Evolutionary conservation across 805 yeast species (phyloP).

Genomic region (Jamesozyma lodderae): DNA sequence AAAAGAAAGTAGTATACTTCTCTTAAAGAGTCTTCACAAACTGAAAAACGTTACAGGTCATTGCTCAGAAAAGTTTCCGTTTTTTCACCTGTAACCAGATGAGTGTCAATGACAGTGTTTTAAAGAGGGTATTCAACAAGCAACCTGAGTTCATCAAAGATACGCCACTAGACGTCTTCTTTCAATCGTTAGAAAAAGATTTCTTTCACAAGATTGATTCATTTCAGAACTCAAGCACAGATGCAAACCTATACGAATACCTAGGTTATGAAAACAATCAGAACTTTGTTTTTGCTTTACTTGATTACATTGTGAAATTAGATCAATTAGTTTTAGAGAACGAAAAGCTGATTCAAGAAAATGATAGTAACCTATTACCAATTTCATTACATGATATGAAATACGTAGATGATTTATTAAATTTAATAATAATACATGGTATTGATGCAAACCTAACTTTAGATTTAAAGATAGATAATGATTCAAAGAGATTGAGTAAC

Average conservation of each 20-base stretch:
- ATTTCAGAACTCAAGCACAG: background rate
- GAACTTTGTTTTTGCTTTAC: constrained; percentile 15
- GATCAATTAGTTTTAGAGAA: constrained; percentile 8
- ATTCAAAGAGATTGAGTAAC: constrained; percentile 46
- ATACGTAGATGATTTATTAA: constrained; percentile 54
- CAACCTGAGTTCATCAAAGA: constrained; percentile 27
- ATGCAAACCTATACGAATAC: constrained; percentile 9
- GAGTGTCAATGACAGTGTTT: too few relatives aligned
- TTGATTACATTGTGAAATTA: constrained; percentile 10
- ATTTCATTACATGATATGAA: constrained; percentile 83
- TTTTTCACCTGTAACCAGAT: too few relatives aligned
- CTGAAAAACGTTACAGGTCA: too few relatives aligned
- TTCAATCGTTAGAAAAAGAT: constrained; percentile 14
- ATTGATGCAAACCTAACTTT: constrained; percentile 53
- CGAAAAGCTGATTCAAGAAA: constrained; percentile 6
- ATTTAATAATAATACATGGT: constrained; percentile 59
- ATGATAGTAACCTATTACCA: constrained; percentile 32
- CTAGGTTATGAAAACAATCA: constrained; percentile 11
- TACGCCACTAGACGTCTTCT: constrained; percentile 30
- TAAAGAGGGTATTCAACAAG: constrained; percentile 6
- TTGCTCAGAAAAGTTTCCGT: too few relatives aligned
- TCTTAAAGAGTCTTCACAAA: too few relatives aligned
- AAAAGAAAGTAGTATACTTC: too few relatives aligned
- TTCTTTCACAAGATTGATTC: constrained; percentile 10
- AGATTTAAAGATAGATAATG: constrained; percentile 56